These are phyloP conservation scores for Herpotrichia juniperi DNA, from an alignment of 2,329 filamentous ascomycete genomes.

Conservation along the genomic window DNA sequence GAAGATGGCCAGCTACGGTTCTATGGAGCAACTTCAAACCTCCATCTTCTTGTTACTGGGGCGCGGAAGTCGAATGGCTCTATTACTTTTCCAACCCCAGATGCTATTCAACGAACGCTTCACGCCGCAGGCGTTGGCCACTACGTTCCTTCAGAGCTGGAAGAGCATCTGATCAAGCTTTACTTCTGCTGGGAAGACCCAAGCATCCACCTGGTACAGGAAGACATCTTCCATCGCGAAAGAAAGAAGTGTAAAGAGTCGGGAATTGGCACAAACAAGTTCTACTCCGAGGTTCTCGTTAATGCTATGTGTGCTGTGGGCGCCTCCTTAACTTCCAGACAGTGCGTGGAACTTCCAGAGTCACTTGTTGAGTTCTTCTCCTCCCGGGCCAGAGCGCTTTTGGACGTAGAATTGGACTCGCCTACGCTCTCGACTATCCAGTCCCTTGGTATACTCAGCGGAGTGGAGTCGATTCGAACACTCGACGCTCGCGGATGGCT, in stretches of 20 bases:
- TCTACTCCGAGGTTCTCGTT: conserved; percentile 25
- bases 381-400: conserved; percentile 51
- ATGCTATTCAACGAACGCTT: conserved; percentile 21
- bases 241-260: background rate
- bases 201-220: conserved; percentile 53
- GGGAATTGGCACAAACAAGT: conserved; percentile 13
- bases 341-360: conserved; percentile 45
- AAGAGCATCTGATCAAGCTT: conserved; percentile 52
- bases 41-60: conserved; percentile 2
- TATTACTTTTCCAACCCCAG: background rate
- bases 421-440: conserved; percentile 57
- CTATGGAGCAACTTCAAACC: conserved; percentile 4
- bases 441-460: conserved; percentile 53
- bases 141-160: conserved; percentile 47
- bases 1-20: conserved; percentile 4
- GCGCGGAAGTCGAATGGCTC: background rate
- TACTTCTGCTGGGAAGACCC: conserved; percentile 59
- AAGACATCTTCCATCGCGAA: conserved; percentile 33
- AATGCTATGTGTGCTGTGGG: conserved; percentile 39
- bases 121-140: conserved; percentile 51
- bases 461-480: conserved; percentile 51
- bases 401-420: conserved; percentile 56
- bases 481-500: conserved; percentile 59
- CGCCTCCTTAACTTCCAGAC: conserved; percentile 42
- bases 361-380: conserved; percentile 49